These are phyloP conservation scores for Pecoramyces ruminantium DNA, from an alignment of 192 early-diverging fungal genomes.

Conservation along the genomic window DNA sequence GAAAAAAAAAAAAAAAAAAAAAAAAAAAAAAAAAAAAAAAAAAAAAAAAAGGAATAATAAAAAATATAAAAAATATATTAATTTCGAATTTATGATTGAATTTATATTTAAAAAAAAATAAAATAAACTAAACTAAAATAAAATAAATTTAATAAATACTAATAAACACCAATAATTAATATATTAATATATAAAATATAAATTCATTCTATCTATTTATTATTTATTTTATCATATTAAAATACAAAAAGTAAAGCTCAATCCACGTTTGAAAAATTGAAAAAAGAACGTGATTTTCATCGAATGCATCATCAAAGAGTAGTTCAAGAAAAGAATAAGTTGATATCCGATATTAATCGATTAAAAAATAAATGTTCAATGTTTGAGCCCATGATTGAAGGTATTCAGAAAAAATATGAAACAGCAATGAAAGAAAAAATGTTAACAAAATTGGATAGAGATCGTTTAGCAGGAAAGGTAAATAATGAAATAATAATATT, in stretches of 20 bases:
- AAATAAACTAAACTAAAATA: too few species aligned
- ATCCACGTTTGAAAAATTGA: constrained; percentile 33
- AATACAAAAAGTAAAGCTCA: constrained; percentile 23
- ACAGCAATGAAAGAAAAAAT: constrained; percentile 39
- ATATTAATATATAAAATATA: too few species aligned
- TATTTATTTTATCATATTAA: neutral
- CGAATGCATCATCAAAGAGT: constrained; percentile 43
- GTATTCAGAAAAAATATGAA: constrained; percentile 25
- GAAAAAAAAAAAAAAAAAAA: too few species aligned
- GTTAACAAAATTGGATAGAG: constrained; percentile 30
- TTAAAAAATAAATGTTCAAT: constrained; percentile 31
- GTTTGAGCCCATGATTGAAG: constrained; percentile 22
- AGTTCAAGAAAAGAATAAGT: constrained; percentile 30
- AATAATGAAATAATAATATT: neutral
- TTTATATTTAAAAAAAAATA: too few species aligned
- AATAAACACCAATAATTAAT: too few species aligned
- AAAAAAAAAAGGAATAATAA: neutral
- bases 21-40: too few species aligned
- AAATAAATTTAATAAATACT: too few species aligned
- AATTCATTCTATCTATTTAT: too few species aligned
- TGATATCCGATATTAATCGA: constrained; percentile 29
- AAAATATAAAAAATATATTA: neutral
- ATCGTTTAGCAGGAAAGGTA: constrained; percentile 19
- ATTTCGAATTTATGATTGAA: too few species aligned
- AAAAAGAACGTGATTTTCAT: constrained; percentile 38